These are phyloP conservation scores for Forsythia suspensa DNA, from an alignment of 257 asterid species.

Conservation along the genomic window DNA sequence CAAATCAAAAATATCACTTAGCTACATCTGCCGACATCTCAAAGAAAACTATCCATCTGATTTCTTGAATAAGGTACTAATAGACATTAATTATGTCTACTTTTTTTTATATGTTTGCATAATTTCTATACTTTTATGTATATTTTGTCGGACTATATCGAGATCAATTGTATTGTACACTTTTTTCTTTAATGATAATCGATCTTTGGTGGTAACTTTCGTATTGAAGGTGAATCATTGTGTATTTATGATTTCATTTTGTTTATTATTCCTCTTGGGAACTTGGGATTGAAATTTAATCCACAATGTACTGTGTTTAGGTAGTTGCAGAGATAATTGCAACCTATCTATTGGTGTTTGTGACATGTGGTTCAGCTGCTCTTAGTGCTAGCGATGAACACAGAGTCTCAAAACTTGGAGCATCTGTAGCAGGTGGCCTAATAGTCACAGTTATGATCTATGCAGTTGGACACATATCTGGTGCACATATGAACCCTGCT, in stretches of 20 bases:
- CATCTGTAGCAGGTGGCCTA: slow-evolving; percentile 81
- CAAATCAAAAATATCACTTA: background rate
- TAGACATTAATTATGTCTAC: background rate
- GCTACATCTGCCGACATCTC: slow-evolving; percentile 18
- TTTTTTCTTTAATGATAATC: background rate
- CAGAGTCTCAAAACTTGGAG: slow-evolving; percentile 68
- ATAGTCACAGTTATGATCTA: slow-evolving; percentile 88
- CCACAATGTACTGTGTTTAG: slow-evolving; percentile 27
- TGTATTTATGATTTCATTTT: background rate
- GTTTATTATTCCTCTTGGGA: background rate
- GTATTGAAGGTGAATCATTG: background rate
- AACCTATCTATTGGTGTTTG: slow-evolving; percentile 71
- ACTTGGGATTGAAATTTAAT: background rate
- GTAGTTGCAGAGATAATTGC: slow-evolving; percentile 71
- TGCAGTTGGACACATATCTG: slow-evolving; percentile 91
- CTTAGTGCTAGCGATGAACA: slow-evolving; percentile 54
- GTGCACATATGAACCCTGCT: slow-evolving; percentile 96
- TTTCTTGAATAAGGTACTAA: slow-evolving; percentile 51
- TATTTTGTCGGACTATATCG: background rate
- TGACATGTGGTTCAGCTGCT: slow-evolving; percentile 79
- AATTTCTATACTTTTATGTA: background rate
- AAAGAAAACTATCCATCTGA: slow-evolving; percentile 38
- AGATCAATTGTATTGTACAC: background rate
- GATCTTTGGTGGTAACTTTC: background rate
- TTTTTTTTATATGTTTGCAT: too few species aligned